phyloP scores from a whole-genome alignment of 2,329 filamentous ascomycete genomes.

The Arthrobotrys musiformis region DNA sequence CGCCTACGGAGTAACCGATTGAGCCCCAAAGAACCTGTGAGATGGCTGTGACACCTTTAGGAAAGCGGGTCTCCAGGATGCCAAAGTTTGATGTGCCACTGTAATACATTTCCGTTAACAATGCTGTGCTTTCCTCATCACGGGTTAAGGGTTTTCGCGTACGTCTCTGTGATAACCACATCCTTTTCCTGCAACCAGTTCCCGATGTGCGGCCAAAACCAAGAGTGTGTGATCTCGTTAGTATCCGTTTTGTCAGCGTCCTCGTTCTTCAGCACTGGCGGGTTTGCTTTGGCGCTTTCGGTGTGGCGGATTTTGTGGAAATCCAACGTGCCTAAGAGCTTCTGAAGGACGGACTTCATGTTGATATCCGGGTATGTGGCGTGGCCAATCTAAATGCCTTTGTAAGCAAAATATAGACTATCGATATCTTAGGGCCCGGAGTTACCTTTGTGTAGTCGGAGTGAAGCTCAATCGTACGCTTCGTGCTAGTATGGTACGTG shows the following conservation, averaged over 20 bases:
- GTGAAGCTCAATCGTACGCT: conserved; percentile 84
- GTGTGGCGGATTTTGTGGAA: conserved; percentile 47
- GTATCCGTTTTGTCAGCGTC: conserved; percentile 62
- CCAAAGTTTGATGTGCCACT: conserved; percentile 84
- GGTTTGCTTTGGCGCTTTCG: conserved; percentile 45
- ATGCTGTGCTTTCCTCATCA: background rate
- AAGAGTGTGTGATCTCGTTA: conserved; percentile 73
- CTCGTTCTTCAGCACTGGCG: conserved; percentile 67
- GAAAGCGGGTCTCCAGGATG: conserved; percentile 86
- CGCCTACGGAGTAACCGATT: conserved; percentile 74
- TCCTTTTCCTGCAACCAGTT: conserved; percentile 78
- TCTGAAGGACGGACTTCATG: conserved; percentile 81
- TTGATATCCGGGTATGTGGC: conserved; percentile 80
- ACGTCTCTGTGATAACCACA: conserved; percentile 83
- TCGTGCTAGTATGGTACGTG: conserved; percentile 79
- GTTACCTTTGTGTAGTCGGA: conserved; percentile 73
- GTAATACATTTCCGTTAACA: background rate
- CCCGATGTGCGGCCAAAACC: conserved; percentile 81
- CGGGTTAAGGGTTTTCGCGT: background rate
- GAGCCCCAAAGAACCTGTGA: conserved; percentile 80
- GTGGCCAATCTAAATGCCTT: conserved; percentile 69
- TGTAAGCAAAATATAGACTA: background rate
- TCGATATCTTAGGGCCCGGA: background rate
- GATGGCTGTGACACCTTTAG: conserved; percentile 78
- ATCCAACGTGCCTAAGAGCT: conserved; percentile 64